A percentile compares a stretch with the other conserved stretches of the same genome.
These are phyloP conservation scores for Capsicum pubescens DNA, from an alignment of 257 asterid species.

Conservation along the genomic window DNA sequence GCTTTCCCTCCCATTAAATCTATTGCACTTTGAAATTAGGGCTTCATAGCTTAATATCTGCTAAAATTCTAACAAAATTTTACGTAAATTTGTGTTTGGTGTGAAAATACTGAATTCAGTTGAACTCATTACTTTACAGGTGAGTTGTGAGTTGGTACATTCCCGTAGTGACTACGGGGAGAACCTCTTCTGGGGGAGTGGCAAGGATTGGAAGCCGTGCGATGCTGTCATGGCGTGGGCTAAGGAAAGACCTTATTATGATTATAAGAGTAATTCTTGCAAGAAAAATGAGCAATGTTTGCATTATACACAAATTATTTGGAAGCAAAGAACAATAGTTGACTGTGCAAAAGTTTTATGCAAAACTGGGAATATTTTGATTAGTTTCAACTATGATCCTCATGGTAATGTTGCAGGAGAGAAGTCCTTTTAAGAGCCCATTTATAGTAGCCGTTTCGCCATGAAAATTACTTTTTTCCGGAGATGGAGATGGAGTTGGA, in stretches of 20 bases:
- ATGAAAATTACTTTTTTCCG: no score
- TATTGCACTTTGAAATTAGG: no score
- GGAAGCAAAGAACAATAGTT: conserved; percentile 32
- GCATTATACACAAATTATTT: conserved; percentile 36
- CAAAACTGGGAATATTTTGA: conserved; percentile 31
- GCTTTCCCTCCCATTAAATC: background rate
- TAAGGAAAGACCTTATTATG: conserved; percentile 26
- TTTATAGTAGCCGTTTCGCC: no score
- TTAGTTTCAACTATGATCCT: conserved; percentile 36
- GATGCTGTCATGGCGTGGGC: conserved; percentile 33
- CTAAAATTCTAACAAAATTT: background rate
- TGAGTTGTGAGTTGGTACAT: conserved; percentile 31
- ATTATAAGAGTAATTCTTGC: conserved; percentile 29
- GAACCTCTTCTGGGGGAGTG: conserved; percentile 37
- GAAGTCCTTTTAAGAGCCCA: conserved; percentile 27
- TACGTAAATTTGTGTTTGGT: background rate
- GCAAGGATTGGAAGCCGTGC: conserved; percentile 31
- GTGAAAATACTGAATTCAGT: background rate
- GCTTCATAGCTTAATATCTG: background rate
- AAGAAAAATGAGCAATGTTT: conserved; percentile 32
- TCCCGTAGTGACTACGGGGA: conserved; percentile 33
- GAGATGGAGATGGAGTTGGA: no score
- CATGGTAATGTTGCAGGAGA: conserved; percentile 36
- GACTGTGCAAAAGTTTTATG: conserved; percentile 35
- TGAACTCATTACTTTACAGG: background rate